Evolutionary conservation across 2,329 filamentous ascomycete genomes (phyloP), one percentile per base, ranked within the genome.

Genomic region (Alternaria sp.): DNA sequence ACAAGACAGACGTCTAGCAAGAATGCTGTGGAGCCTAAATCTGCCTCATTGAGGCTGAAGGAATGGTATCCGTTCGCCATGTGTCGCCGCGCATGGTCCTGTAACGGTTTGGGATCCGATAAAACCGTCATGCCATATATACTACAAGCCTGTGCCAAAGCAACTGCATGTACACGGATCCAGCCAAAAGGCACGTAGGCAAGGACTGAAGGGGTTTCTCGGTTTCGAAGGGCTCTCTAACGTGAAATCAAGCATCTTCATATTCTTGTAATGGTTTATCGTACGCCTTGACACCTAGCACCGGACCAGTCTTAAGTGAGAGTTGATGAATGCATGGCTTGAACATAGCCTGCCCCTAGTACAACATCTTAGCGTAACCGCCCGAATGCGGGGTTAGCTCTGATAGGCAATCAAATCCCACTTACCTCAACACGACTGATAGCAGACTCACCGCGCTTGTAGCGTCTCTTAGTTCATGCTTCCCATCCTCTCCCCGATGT

Each of bases 361-460:
- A 40, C 28, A 26, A 10, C 57, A 21, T 43, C 43, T 49, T 60
- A 60, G 57, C 57, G 57, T 36, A 28, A 32, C 52, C 21, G 40
- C 52, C 26, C 58, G 51, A 60, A 57, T 60, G 58, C 58, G 58
- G 58, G 58, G 58, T 57, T 57, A 23, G 52, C 58, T 55, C 44
- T 50, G 30, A 57, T 60, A 60, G 52, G 58, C 58, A 60, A 57
- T 30, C 13, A 44, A 17, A 60, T 60, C 58, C 58, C 30, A 49
- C 44, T 36, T 56, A n/a, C 17, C 3, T 10, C 44, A 19, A 23
- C 26, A 40, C 32, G 26, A 21, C 44, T 49, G 30, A 56, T 19
- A 45, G 52, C 36, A 44, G 12, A 13, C 0, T 5, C 23, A 26
- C 43, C 43, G 58, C 58, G 57, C 46, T 45, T 52, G 21, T 32